Conservation (phyloP, 164 flowering plant species). For the Malania oleifera region DNA sequence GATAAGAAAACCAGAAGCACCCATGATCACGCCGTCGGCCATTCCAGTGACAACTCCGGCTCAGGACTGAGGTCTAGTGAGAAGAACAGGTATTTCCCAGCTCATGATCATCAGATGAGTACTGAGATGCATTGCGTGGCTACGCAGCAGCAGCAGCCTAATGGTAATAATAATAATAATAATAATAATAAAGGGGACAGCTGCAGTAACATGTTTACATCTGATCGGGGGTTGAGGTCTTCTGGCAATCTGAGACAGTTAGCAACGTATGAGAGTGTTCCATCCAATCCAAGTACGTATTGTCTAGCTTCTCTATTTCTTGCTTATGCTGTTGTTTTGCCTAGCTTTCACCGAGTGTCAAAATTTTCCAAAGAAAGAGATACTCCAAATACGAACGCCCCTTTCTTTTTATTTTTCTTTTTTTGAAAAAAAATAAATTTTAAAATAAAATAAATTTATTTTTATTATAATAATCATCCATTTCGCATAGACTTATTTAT, state of each 20-base stretch:
- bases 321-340: too few species aligned
- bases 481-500: too few species aligned
- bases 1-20: slow-evolving; percentile 21
- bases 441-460: too few species aligned
- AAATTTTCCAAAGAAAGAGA: too few species aligned
- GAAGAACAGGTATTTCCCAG: slow-evolving; percentile 13
- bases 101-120: slow-evolving; percentile 20
- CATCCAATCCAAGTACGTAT: slow-evolving; percentile 10
- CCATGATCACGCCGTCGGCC: slow-evolving; percentile 13
- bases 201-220: slow-evolving; percentile 7
- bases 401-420: too few species aligned
- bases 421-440: too few species aligned
- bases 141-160: too few species aligned
- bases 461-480: too few species aligned
- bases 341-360: too few species aligned
- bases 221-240: slow-evolving; percentile 9
- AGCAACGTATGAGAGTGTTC: slow-evolving; percentile 1
- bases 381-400: too few species aligned
- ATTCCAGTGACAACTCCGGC: slow-evolving; percentile 11
- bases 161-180: too few species aligned
- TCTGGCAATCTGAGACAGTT: slow-evolving; percentile 6
- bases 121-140: slow-evolving; percentile 9
- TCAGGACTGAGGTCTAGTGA: background rate
- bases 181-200: slow-evolving; percentile 6
- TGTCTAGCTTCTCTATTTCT: too few species aligned